Evolutionary conservation across 345 rosid genomes (phyloP), one percentile per base, ranked within the genome.

Genomic region (Psidium guajava): DNA sequence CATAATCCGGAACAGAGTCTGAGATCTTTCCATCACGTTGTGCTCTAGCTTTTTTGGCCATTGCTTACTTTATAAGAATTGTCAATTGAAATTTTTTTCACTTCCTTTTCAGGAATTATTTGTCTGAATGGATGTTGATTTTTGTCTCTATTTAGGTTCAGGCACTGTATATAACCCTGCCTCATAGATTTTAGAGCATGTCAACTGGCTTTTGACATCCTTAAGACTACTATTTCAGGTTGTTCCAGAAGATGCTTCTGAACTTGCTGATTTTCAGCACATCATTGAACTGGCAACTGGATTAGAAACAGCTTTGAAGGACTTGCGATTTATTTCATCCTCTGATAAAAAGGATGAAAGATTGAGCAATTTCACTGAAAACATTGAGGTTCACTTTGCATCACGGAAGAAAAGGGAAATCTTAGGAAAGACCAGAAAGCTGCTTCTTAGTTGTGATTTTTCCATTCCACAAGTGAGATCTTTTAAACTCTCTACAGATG

Each of bases 361-460:
- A 88, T 91, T 97, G 90, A 96, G 98, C 91, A 92, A 84, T 82
- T 97, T 92, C 89, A 94, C 97, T 53, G 94, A 93, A 91, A 94
- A 95, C 85, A 97, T 97, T 83, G 99, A 97, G 92, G 96, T 96
- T 92, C 98, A 97, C 92, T 97, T 97, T 93, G 99, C 99, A 84
- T 91, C 91, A 28, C 92, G 90, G 90, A 97, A 94, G 92, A 97
- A 91, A 88, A 93, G 82, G 32, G 99, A 96, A 91, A 94, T 95
- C 80, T 87, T 97, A 89, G 96, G 95, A 83, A 97, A 91, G 91
- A 93, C 99, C 87, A 95, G 99, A 91, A 92, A 90, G 91, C 88
- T 93, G 87, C 93, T 96, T 88, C 91, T 96, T 81, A 91, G 90
- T 59, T 95, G 96, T 90, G 94, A 95, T 90, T 97, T 97, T 88